Base-by-base conservation (phyloP, 371 early-diverging fungal genomes). In the Lichtheimia ornata region DNA sequence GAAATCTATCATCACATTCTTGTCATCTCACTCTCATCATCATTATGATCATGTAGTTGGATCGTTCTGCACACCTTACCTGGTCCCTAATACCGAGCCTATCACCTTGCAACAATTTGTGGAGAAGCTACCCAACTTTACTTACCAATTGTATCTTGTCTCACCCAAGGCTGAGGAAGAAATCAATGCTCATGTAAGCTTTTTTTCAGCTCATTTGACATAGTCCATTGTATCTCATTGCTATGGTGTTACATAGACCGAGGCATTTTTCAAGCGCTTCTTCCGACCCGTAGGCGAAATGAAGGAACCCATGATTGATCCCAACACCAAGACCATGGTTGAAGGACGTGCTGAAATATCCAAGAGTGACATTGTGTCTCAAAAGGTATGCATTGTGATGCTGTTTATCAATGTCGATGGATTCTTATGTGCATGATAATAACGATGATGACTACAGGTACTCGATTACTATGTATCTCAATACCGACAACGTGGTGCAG, bases 41-140 rank as follows among this genome's bases (percentile, higher is more conserved):
- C 22, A 22, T 22, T 22, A 25, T 2, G 22, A 58, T 27, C 18
- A 14, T 24, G 6, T 56, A 56, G 57, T 90, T 45, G 84, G 79
- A 22, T 74, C 84, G 50, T 76, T 88, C 56, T 89, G 89, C 64
- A 88, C 88, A 1, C 86, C 93, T 4, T 89, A 81, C 70, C 41
- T 45, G 2, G 74, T 84, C 11, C 82, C 90, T 25, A 24, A 50
- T 5, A 24, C 53, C 1, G 55, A 58, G 27, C 73, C 62, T 41
- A n/a, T 75, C 0, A 64, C 84, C 0, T 59, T 84, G 0, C 85
- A 87, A 52, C 70, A 82, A 7, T 53, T 84, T 15, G 85, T 85
- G 7, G 64, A 84, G 58, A 5, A 30, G 1, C 22, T 81, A 9
- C 88, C 90, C 9, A 81, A 85, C 53, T 85, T 87, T 42, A 58